Conservation (phyloP, 2,329 filamentous ascomycete species). For the Furcasterigmium furcatum region DNA sequence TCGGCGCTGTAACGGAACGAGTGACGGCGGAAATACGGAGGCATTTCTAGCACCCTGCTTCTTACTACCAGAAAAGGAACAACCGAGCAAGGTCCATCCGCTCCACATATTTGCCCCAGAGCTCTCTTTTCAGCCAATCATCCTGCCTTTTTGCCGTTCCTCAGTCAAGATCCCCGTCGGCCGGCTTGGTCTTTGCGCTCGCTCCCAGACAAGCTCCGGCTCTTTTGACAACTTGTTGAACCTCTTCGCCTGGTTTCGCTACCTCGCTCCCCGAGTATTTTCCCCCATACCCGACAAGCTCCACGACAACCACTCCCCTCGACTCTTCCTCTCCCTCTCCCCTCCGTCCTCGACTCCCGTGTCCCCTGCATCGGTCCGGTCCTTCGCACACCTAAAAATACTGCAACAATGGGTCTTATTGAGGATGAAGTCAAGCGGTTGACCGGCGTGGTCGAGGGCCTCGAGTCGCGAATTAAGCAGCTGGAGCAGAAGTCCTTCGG, state of each 20-base stretch:
- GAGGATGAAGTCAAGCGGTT: constrained; percentile 82
- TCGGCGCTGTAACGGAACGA: constrained; percentile 12
- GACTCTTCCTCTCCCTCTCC: constrained; percentile 2
- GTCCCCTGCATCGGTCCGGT: constrained; percentile 14
- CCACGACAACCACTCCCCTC: constrained; percentile 6
- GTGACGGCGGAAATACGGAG: constrained; percentile 12
- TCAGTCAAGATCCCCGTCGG: constrained; percentile 3
- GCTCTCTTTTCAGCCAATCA: constrained; percentile 8
- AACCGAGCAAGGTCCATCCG: constrained; percentile 13
- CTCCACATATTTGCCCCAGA: constrained; percentile 2
- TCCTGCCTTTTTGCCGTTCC: not conserved
- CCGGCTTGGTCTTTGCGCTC: constrained; percentile 2
- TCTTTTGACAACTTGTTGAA: constrained; percentile 1
- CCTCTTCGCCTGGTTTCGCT: not conserved
- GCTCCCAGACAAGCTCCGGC: not conserved
- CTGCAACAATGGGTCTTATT: constrained; percentile 77
- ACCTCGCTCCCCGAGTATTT: constrained; percentile 1
- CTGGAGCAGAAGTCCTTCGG: constrained; percentile 73
- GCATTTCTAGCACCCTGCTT: constrained; percentile 5
- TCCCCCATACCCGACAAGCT: constrained; percentile 3
- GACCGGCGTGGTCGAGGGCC: constrained; percentile 76
- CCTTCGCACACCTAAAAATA: constrained; percentile 15
- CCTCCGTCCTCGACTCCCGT: constrained; percentile 2
- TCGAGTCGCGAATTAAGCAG: constrained; percentile 82
- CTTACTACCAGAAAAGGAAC: too few relatives aligned